Base-by-base conservation (phyloP, 257 asterid species). In the Gynochthodes officinalis region DNA sequence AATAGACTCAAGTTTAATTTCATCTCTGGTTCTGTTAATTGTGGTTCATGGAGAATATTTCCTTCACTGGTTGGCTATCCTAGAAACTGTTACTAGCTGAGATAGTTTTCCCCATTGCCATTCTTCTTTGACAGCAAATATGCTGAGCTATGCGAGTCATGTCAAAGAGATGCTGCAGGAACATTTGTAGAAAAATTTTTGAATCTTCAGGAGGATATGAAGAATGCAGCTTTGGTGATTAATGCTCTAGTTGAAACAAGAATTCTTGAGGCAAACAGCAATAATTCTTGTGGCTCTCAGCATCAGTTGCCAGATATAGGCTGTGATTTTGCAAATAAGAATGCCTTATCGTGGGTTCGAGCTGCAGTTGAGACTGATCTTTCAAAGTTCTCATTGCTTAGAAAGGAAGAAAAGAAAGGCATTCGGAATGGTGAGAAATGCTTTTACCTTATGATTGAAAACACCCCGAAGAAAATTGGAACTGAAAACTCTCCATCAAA, bases 331-430 rank as follows among this genome's bases (percentile, higher is more conserved):
- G 33, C 79, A 28, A 80, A 77, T 52, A 88, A 80, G 78, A 87
- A 81, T 64, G 90, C 95, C 40, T 78, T 86, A 27, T 69, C 80
- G 58, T 89, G 99, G 97, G 89, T 89, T 72, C 95, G 85, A 85
- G 97, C 98, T 75, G 98, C 97, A 30, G 83, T 89, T 33, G 84
- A 85, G 71, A 82, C 90, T 2, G 81, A 86, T 57, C 95, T 94
- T 74, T 86, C 96, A 52, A 86, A 78, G 71, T 90, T 94, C 81
- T 77, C 90, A 46, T 61, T 94, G 67, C 87, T 86, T 62, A 73
- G 80, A 9, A 84, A 82, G 76, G 89, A 78, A 71, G 89, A 80
- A 15, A 80, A 86, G 70, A 86, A 75, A 39, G 78, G 74, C 57
- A 39, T 40, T 65, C 64, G 76, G 48, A 75, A 74, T 39, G 75